Evolutionary conservation across 2,329 filamentous ascomycete species (phyloP).

Genomic region (Arthrobotrys iridis): DNA sequence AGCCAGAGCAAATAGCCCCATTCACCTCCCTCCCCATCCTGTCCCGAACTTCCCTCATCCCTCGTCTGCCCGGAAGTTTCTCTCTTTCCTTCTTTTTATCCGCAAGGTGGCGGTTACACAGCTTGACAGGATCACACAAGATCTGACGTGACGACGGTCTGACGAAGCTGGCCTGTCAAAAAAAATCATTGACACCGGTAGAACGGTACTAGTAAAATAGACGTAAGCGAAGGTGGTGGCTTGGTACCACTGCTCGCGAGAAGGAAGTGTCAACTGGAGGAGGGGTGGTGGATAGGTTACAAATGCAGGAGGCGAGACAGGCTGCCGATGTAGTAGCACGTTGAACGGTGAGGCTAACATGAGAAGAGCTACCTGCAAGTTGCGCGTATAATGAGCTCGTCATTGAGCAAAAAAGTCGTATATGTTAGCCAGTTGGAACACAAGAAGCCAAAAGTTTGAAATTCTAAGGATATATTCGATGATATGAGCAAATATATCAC

Average conservation of each 20-base stretch:
- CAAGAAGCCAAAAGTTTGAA: background rate
- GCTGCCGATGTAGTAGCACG: constrained; percentile 20
- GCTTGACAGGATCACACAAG: constrained; percentile 6
- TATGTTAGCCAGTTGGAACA: background rate
- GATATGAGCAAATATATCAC: too few species aligned
- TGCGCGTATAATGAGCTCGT: too few species aligned
- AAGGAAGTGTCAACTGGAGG: background rate
- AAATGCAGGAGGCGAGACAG: constrained; percentile 15
- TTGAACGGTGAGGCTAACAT: constrained; percentile 23
- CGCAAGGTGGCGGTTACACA: constrained; percentile 22
- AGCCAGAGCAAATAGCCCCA: background rate
- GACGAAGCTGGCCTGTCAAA: background rate
- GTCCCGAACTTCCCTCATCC: background rate
- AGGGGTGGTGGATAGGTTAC: constrained; percentile 19
- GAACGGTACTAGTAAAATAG: constrained; percentile 34
- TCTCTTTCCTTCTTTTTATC: background rate
- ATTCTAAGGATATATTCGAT: background rate
- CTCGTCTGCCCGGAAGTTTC: background rate
- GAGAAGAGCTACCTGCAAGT: background rate
- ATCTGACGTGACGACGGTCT: constrained; percentile 48
- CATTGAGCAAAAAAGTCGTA: too few species aligned
- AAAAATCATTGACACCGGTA: constrained; percentile 8
- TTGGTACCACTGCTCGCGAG: constrained; percentile 13
- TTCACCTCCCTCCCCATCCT: background rate
- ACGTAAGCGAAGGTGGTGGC: constrained; percentile 20